Evolutionary conservation across 352 stramenopile genomes (phyloP).

Genomic region (Blastocystis sp.): DNA sequence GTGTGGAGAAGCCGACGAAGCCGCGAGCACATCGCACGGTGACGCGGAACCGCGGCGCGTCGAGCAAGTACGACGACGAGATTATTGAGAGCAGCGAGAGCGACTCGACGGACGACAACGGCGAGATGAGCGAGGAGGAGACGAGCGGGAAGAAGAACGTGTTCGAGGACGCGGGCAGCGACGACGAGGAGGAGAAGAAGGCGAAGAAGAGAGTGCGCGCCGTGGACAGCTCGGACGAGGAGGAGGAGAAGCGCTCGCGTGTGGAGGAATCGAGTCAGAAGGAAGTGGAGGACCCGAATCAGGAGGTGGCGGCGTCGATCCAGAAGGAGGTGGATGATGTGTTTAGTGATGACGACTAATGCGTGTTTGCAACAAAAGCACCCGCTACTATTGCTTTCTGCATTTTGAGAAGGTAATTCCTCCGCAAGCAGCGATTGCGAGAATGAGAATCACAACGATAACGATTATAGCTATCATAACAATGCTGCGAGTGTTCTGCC

Average conservation of each 20-base stretch:
- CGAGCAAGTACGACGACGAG: not conserved
- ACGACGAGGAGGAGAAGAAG: constrained; percentile 34
- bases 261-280: not conserved
- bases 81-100: constrained; percentile 24
- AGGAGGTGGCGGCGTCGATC: not conserved
- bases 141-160: constrained; percentile 8
- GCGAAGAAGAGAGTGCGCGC: constrained; percentile 55
- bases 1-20: not conserved
- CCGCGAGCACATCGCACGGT: not conserved
- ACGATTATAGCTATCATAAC: constrained; percentile 69
- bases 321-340: constrained; percentile 52
- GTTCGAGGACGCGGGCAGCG: constrained; percentile 9
- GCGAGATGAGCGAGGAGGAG: constrained; percentile 54
- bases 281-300: not conserved
- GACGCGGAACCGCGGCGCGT: not conserved
- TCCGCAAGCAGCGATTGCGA: constrained; percentile 46
- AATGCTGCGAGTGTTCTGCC: constrained; percentile 67
- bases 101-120: constrained; percentile 57
- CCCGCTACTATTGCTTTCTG: constrained; percentile 4
- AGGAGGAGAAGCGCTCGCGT: constrained; percentile 40
- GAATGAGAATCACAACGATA: constrained; percentile 52
- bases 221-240: constrained; percentile 60
- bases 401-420: constrained; percentile 40
- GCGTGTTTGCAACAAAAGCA: constrained; percentile 37
- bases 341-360: constrained; percentile 67